Conservation (phyloP, 2,329 filamentous ascomycete genomes). For the Pezicula rhizophila region DNA sequence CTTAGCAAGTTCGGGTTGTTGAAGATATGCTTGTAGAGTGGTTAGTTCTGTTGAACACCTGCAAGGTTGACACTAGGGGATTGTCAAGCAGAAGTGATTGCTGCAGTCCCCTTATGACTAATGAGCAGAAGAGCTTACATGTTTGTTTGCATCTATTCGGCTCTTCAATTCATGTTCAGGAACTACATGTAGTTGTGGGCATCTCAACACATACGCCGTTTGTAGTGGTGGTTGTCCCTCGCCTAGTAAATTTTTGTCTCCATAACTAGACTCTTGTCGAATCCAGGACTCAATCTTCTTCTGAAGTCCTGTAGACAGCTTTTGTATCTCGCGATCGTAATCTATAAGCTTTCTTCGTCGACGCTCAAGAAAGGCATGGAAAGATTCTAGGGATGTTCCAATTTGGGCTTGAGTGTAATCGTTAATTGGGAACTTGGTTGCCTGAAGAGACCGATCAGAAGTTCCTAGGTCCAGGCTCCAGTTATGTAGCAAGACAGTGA, state of each 20-base stretch:
- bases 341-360: background rate
- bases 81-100: background rate
- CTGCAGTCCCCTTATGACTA: too few relatives aligned
- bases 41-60: too few relatives aligned
- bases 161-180: background rate
- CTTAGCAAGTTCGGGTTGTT: background rate
- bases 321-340: background rate
- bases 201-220: slow-evolving; percentile 11
- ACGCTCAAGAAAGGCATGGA: background rate
- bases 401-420: background rate
- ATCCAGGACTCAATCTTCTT: background rate
- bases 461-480: background rate
- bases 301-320: background rate
- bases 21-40: background rate
- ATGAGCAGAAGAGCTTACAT: background rate
- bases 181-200: slow-evolving; percentile 25
- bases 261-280: background rate
- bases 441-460: background rate
- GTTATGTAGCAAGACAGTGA: background rate
- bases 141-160: background rate
- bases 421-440: background rate
- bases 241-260: background rate
- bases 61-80: background rate
- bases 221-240: background rate
- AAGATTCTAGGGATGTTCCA: background rate